Percentiles rank a stretch among this genome's conserved stretches.
phyloP scores from a whole-genome alignment of 306 rosid genomes.

The Sindora glabra region DNA sequence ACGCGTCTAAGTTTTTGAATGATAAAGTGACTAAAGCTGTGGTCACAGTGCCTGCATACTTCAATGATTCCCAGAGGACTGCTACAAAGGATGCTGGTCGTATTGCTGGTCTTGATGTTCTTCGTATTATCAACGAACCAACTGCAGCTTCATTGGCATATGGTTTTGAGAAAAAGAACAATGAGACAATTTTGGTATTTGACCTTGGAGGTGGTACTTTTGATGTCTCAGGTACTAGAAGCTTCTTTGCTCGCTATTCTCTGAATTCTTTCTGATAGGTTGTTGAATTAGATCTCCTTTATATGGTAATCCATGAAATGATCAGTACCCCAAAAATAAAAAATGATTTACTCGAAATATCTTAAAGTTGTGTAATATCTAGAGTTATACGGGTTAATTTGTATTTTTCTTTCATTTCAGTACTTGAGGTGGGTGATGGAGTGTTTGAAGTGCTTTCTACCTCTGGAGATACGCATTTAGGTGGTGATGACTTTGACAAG shows the following conservation, averaged over 20 bases:
- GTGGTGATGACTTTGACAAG: conserved; percentile 98
- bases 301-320: too few relatives aligned
- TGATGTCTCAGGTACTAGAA: conserved; percentile 77
- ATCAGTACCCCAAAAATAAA: background rate
- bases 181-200: conserved; percentile 89
- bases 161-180: conserved; percentile 90
- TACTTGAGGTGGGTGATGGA: conserved; percentile 96
- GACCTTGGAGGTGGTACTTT: conserved; percentile 99
- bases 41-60: conserved; percentile 96
- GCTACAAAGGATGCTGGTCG: conserved; percentile 99
- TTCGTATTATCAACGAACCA: conserved; percentile 90
- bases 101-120: conserved; percentile 93
- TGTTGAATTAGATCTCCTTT: background rate
- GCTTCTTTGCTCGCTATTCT: background rate
- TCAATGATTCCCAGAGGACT: conserved; percentile 97
- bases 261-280: background rate
- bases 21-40: conserved; percentile 97
- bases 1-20: conserved; percentile 90
- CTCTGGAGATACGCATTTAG: conserved; percentile 96
- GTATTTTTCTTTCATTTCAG: conserved; percentile 20
- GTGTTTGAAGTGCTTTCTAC: conserved; percentile 96
- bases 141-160: conserved; percentile 96
- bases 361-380: too few relatives aligned
- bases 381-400: background rate
- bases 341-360: background rate